These are phyloP conservation scores for Aspergillus haitiensis DNA, from an alignment of 495 filamentous ascomycete genomes.

Conservation along the genomic window DNA sequence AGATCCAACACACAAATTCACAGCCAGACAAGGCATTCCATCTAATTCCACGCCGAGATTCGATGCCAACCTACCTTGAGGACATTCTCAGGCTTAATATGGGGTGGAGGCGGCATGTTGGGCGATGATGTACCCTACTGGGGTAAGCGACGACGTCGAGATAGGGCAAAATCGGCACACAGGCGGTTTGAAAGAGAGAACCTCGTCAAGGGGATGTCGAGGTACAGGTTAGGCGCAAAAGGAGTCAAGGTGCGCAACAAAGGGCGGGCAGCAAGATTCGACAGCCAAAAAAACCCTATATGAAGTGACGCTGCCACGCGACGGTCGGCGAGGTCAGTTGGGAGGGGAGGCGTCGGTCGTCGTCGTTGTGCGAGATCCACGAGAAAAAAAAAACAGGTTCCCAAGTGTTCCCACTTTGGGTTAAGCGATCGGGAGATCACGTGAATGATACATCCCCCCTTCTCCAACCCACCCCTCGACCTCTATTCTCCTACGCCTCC, in stretches of 20 bases:
- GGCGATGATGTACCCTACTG: conserved; percentile 23
- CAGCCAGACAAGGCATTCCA: neutral
- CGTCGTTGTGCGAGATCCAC: conserved; percentile 47
- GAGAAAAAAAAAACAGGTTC: conserved; percentile 35
- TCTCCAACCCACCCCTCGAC: conserved; percentile 1
- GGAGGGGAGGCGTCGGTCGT: conserved; percentile 31
- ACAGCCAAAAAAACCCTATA: conserved; percentile 22
- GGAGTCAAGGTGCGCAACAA: conserved; percentile 25
- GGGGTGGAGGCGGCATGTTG: conserved; percentile 91
- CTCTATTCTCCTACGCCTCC: neutral
- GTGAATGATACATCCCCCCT: conserved; percentile 11
- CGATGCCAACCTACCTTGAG: conserved; percentile 64
- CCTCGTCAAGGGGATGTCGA: conserved; percentile 1
- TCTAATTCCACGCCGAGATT: neutral
- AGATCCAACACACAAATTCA: neutral
- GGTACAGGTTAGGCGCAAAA: conserved; percentile 5
- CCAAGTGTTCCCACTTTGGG: conserved; percentile 38
- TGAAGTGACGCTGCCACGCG: conserved; percentile 44
- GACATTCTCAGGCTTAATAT: conserved; percentile 98
- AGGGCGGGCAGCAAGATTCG: conserved; percentile 28
- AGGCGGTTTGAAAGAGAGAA: conserved; percentile 1
- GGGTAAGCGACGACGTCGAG: conserved; percentile 20
- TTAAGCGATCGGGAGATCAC: conserved; percentile 43
- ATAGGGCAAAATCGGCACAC: conserved; percentile 17
- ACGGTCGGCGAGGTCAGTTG: conserved; percentile 33